A percentile compares a stretch with the other conserved stretches of the same genome.
These are phyloP conservation scores for Emmonsiellopsis sp. DNA, from an alignment of 2,329 filamentous ascomycete genomes.

Conservation along the genomic window DNA sequence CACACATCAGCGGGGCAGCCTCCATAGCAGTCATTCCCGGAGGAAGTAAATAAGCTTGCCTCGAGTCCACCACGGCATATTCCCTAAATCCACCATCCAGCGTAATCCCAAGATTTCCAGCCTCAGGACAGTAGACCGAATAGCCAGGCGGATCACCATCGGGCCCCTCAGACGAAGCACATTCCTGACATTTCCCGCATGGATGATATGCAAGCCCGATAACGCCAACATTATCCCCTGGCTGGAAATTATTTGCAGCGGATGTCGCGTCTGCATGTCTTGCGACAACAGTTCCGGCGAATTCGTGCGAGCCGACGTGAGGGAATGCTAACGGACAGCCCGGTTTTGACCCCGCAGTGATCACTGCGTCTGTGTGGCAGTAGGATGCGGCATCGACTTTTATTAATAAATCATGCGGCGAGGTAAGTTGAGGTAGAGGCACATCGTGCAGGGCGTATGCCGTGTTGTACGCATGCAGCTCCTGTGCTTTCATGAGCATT, in stretches of 20 bases:
- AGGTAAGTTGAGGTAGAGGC: conserved; percentile 31
- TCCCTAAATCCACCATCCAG: conserved; percentile 16
- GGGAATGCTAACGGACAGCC: conserved; percentile 31
- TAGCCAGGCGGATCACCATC: neutral
- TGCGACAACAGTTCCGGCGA: conserved; percentile 36
- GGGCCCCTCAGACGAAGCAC: neutral
- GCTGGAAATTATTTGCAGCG: neutral
- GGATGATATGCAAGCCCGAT: neutral
- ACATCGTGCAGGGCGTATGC: conserved; percentile 15
- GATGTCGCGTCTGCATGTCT: conserved; percentile 4
- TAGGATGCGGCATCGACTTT: conserved; percentile 40
- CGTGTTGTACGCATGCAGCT: conserved; percentile 14
- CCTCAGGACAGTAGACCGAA: neutral
- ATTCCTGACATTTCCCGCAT: neutral
- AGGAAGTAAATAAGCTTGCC: conserved; percentile 18
- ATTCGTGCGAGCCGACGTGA: conserved; percentile 39
- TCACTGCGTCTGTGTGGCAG: conserved; percentile 37
- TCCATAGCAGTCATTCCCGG: conserved; percentile 27
- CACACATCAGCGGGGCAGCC: conserved; percentile 35
- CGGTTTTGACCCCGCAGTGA: conserved; percentile 27
- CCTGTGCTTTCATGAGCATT: conserved; percentile 15
- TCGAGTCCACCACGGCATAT: conserved; percentile 16
- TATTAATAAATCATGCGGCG: conserved; percentile 36
- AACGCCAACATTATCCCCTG: neutral
- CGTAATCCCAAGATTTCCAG: conserved; percentile 5